These are phyloP conservation scores for Polyplosphaeria fusca DNA, from an alignment of 495 filamentous ascomycete genomes.

Conservation along the genomic window DNA sequence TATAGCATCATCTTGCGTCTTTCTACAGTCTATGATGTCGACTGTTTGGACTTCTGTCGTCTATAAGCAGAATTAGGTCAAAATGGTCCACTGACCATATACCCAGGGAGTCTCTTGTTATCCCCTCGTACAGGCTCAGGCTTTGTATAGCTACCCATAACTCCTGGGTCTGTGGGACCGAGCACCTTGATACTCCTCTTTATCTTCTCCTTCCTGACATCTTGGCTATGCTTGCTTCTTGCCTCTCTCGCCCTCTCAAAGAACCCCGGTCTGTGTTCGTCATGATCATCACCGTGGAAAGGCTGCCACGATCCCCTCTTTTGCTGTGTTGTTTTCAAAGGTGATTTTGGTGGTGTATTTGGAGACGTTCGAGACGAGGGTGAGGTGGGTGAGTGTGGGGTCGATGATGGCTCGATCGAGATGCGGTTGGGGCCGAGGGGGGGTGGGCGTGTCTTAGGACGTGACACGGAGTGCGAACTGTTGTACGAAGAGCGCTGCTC, in stretches of 20 bases:
- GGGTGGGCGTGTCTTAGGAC: not conserved
- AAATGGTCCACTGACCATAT: conserved; percentile 16
- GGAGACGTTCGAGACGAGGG: not conserved
- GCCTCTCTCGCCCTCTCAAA: conserved; percentile 20
- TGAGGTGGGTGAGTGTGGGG: not conserved
- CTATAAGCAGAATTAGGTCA: too few species aligned
- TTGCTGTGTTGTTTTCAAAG: not conserved
- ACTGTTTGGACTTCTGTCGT: too few species aligned
- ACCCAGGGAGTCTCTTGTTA: conserved; percentile 14
- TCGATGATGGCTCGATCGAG: not conserved
- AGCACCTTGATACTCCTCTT: conserved; percentile 29
- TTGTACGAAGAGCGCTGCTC: not conserved
- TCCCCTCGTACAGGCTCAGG: not conserved
- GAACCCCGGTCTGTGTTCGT: conserved; percentile 8
- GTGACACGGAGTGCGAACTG: not conserved
- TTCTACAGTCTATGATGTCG: too few species aligned
- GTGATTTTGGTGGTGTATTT: not conserved
- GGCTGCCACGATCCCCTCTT: not conserved
- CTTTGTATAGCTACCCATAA: conserved; percentile 16
- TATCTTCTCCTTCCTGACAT: conserved; percentile 16
- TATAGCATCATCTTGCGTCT: too few species aligned
- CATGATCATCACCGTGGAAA: not conserved
- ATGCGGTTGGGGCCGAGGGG: not conserved
- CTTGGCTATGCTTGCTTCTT: conserved; percentile 1
- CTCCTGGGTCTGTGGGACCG: conserved; percentile 28